Percentiles rank a stretch among this genome's conserved stretches.
Conservation (phyloP, 352 stramenopile species). For the Pythium graminicola region DNA sequence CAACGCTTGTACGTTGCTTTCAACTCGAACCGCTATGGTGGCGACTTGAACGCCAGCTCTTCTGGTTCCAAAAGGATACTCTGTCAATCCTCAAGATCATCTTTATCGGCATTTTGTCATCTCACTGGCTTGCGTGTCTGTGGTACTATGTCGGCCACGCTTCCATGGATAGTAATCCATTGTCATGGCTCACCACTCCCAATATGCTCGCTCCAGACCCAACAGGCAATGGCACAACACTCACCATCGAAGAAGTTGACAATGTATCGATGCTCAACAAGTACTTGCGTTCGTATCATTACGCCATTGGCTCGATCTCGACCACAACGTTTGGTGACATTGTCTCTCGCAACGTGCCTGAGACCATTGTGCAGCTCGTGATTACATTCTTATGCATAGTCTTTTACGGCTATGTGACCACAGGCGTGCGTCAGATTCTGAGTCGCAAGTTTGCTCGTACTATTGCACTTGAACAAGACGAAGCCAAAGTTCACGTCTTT, state of each 20-base stretch:
- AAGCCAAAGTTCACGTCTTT: constrained; percentile 17
- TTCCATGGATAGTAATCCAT: constrained; percentile 6
- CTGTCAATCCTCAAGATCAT: constrained; percentile 22
- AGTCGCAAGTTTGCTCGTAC: constrained; percentile 18
- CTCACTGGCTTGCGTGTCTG: constrained; percentile 25
- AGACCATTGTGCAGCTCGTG: constrained; percentile 22
- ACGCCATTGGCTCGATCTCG: constrained; percentile 28
- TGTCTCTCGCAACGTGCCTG: constrained; percentile 19
- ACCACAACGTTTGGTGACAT: constrained; percentile 29
- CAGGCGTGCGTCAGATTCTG: constrained; percentile 20
- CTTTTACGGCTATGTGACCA: constrained; percentile 29
- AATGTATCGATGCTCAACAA: constrained; percentile 26
- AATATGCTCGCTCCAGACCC: constrained; percentile 19
- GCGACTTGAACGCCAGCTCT: constrained; percentile 22
- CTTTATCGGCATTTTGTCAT: constrained; percentile 26
- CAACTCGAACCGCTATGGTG: constrained; percentile 28
- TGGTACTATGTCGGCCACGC: constrained; percentile 24
- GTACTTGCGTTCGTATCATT: constrained; percentile 29
- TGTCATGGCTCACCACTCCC: constrained; percentile 24
- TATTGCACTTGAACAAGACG: constrained; percentile 21
- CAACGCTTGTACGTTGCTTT: constrained; percentile 25
- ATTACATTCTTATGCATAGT: constrained; percentile 26
- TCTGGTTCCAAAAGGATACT: constrained; percentile 21
- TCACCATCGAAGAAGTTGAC: constrained; percentile 1
- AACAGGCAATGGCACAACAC: constrained; percentile 3